These are phyloP conservation scores for Candida taoyuanica DNA, from an alignment of 805 yeast genomes.

Conservation along the genomic window DNA sequence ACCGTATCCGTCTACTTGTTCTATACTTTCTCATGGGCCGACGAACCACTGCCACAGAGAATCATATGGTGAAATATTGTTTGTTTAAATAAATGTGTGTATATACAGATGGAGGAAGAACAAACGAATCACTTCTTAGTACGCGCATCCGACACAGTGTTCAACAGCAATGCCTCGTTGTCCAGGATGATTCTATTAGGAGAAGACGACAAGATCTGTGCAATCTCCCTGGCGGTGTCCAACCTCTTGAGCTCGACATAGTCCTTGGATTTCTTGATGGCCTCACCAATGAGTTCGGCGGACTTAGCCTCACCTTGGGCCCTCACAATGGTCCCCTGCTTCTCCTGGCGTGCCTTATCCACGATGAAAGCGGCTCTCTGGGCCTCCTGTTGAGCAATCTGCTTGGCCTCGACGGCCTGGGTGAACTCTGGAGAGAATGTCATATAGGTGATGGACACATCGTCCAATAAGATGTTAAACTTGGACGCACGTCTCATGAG, in stretches of 20 bases:
- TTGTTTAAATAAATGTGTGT: background rate
- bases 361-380: slow-evolving; percentile 97
- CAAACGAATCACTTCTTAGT: slow-evolving; percentile 21
- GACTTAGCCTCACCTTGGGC: slow-evolving; percentile 99
- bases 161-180: slow-evolving; percentile 85
- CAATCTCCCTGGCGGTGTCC: slow-evolving; percentile 96
- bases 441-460: slow-evolving; percentile 95
- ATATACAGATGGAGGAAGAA: background rate
- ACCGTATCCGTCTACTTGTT: slow-evolving; percentile 53
- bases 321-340: slow-evolving; percentile 92
- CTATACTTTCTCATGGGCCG: slow-evolving; percentile 64
- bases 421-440: slow-evolving; percentile 98
- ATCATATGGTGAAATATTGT: slow-evolving; percentile 72
- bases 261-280: slow-evolving; percentile 92
- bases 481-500: slow-evolving; percentile 86
- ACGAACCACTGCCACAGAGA: slow-evolving; percentile 60
- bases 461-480: slow-evolving; percentile 85
- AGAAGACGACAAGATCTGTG: slow-evolving; percentile 73
- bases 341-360: slow-evolving; percentile 96
- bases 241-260: slow-evolving; percentile 95
- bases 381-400: slow-evolving; percentile 99
- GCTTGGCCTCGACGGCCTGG: slow-evolving; percentile 96
- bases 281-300: slow-evolving; percentile 98
- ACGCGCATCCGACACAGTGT: slow-evolving; percentile 81
- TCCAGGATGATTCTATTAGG: slow-evolving; percentile 91